Conservation (phyloP, 1,284 basidiomycete species). For the Sporisorium sorghi region DNA sequence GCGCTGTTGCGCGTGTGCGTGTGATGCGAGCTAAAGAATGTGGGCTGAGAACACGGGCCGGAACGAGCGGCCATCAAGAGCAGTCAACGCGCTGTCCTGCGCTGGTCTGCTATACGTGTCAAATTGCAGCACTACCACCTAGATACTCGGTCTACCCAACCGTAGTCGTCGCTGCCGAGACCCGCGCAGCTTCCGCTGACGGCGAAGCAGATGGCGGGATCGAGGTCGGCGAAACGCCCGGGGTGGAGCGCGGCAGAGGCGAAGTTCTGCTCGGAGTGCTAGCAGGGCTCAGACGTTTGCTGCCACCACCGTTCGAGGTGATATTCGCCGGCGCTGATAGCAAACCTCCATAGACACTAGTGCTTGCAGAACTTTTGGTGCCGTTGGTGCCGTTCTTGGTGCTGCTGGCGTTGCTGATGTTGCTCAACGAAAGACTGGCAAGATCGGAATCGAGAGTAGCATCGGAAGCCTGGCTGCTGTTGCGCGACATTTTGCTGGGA, state of each 20-base stretch:
- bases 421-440: constrained; percentile 18
- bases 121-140: too few relatives aligned
- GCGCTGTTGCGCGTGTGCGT: too few relatives aligned
- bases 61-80: constrained; percentile 27
- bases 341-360: constrained; percentile 1
- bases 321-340: constrained; percentile 20
- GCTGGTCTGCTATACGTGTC: constrained; percentile 1
- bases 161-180: constrained; percentile 12
- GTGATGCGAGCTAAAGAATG: constrained; percentile 4
- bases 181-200: constrained; percentile 4
- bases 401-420: constrained; percentile 15
- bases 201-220: constrained; percentile 9
- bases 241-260: neutral
- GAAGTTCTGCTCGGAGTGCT: constrained; percentile 6
- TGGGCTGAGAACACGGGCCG: constrained; percentile 19
- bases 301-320: constrained; percentile 7
- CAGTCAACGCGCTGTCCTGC: too few relatives aligned
- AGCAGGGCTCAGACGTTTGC: constrained; percentile 8
- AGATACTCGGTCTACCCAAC: constrained; percentile 10
- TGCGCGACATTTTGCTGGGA: constrained; percentile 37
- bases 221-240: neutral
- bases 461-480: constrained; percentile 20
- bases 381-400: constrained; percentile 17
- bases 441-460: constrained; percentile 22
- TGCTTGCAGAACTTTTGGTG: neutral